Base-by-base conservation (phyloP, 176 grass and related monocot species). In the Saccharum officinarum region DNA sequence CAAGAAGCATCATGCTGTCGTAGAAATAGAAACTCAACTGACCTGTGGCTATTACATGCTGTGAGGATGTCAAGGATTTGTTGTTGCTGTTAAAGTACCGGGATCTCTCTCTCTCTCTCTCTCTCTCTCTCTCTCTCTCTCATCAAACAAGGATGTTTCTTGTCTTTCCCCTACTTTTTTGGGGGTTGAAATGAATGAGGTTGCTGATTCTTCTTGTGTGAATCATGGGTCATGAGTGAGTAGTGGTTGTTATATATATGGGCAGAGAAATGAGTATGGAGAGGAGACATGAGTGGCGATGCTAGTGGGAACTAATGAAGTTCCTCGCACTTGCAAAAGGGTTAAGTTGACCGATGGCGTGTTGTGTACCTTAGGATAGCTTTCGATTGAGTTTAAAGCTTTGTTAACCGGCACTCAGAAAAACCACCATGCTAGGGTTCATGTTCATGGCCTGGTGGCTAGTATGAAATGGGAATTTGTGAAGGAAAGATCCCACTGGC, bases 11-110 rank as follows among this genome's bases (percentile, higher is more conserved):
- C 46, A 54, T 72, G 57, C 57, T 61, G 67, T 55, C 55, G 67
- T 66, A 46, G 36, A 66, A 55, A 78, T 66, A 46, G 36, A 55
- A 55, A 47, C 67, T 38, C 57, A 47, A 79, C 54, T 22, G 49
- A 67, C 23, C 36, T n/a, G 64, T 30, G 61, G 25, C 55, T 45
- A 31, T 41, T 84, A 17, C 40, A 23, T 16, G 10, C 46, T 62
- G 34, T 50, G 59, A 37, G 75, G 47, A 78, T 74, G 60, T 30
- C 50, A 82, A 86, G 46, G 73, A 46, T 33, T 44, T n/a, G 67
- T 39, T 86, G 54, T 50, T 59, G 36, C 66, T 75, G 75, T 87
- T 79, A 90, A 83, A 79, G 60, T 60, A 79, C 22, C 12, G 59
- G 59, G 59, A 61, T 23, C 3, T 60, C 47, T 50, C 1, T 45